Evolutionary conservation across 257 asterid species (phyloP), one percentile per base, ranked within the genome.

Genomic region (Dorcoceras hygrometricum): DNA sequence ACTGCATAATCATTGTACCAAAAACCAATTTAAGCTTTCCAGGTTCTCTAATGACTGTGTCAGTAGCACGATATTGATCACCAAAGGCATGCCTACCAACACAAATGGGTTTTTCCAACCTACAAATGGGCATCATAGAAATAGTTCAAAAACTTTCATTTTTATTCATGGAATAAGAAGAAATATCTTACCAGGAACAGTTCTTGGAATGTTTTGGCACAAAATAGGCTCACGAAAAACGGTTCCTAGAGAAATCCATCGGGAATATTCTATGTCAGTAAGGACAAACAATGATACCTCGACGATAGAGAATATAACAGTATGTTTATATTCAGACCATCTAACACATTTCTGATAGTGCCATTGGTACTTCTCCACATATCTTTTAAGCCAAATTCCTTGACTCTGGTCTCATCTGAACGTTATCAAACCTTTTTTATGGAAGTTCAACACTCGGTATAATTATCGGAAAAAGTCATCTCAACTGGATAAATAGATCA

Each of bases 351-450:
- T 82, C 98, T 79, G 81, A 91, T 89, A 64, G 96, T 91, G 80
- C 98, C 98, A 69, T 89, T 91, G 77, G 98, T 96, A 66, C 96
- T 91, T 78, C 75, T 85, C 98, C 96, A 91, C 96, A 89, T 91
- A 28, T 82, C 53, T 72, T 91, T 91, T 71, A 91, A 87, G 73
- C 86, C 95, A 71, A 79, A 89, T 81, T 91, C 95, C 81, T 89
- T 76, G 70, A 91, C 95, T 81, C 98, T 82, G 65, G 80, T 60
- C 82, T 89, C 98, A 77, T 91, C 98, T 91, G 92, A 56, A 54
- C 36, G 73, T 32, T 2, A 8, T 64, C 22, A 25, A 25, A 66
- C 58, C 62, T 36, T 18, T 67, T 23, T 28, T n/a, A n/a, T n/a
- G n/a, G n/a, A n/a, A n/a, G n/a, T n/a, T n/a, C n/a, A n/a, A n/a